A percentile compares a stretch with the other conserved stretches of the same genome.
Conservation (phyloP, 78 protist genomes). For the Pigoraptor vietnamica region DNA sequence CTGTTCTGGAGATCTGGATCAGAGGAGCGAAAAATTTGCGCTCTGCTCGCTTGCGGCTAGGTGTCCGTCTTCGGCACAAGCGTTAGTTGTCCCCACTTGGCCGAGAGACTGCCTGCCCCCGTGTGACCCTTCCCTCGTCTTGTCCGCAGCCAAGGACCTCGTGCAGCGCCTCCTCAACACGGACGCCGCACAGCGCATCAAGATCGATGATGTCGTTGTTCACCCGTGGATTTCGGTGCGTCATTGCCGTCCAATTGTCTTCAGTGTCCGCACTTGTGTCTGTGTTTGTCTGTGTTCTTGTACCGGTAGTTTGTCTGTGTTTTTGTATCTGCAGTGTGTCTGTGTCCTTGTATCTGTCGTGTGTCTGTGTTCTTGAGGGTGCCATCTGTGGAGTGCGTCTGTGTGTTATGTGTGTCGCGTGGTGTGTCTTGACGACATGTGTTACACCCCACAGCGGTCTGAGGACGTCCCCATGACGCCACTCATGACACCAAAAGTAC, state of each 20-base stretch:
- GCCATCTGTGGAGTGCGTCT: background rate
- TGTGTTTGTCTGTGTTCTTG: background rate
- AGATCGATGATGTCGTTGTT: slow-evolving; percentile 3
- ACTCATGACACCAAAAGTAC: background rate
- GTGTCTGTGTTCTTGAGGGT: background rate
- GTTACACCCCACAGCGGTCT: background rate
- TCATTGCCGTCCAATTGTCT: background rate
- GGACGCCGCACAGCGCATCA: slow-evolving; percentile 11
- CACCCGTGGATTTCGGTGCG: slow-evolving; percentile 40
- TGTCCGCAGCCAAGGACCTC: slow-evolving; percentile 9
- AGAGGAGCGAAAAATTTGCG: background rate
- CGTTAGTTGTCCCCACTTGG: too few species aligned
- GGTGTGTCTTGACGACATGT: background rate
- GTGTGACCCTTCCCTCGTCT: background rate
- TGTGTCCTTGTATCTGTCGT: background rate
- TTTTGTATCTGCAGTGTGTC: background rate
- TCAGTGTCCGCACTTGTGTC: background rate
- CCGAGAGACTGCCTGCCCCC: too few species aligned
- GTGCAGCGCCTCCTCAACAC: slow-evolving; percentile 5
- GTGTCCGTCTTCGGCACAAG: too few species aligned
- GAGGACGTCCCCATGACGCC: slow-evolving; percentile 27
- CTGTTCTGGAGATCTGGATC: background rate
- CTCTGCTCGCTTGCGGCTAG: background rate
- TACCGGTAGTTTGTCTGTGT: background rate
- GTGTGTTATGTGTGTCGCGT: background rate